Conservation (phyloP, 305 asterid species). For the Solanum hybrid region DNA sequence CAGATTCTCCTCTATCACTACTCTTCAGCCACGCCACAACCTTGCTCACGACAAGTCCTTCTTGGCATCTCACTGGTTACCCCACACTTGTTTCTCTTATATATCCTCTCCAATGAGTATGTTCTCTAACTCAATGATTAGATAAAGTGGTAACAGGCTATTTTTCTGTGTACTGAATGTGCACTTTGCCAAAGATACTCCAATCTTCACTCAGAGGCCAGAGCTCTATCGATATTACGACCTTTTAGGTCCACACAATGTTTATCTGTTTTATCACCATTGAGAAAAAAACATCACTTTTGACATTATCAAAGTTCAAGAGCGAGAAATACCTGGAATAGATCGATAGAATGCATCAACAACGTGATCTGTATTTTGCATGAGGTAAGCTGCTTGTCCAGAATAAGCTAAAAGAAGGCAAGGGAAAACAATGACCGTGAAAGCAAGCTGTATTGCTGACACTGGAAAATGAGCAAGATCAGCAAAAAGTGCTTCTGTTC, state of each 20-base stretch:
- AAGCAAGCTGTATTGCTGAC: conserved; percentile 88
- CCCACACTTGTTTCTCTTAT: background rate
- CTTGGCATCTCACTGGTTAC: background rate
- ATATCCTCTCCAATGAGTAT: background rate
- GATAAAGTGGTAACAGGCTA: background rate
- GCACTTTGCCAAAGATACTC: background rate
- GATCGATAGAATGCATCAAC: conserved; percentile 89
- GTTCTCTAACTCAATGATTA: background rate
- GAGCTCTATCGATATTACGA: background rate
- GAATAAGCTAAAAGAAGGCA: conserved; percentile 92
- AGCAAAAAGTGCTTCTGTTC: conserved; percentile 98
- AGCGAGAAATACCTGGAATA: conserved; percentile 64
- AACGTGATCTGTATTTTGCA: conserved; percentile 59
- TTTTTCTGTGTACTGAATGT: background rate
- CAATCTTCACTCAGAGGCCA: background rate
- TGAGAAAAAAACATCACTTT: background rate
- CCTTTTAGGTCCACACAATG: background rate
- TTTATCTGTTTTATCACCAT: background rate
- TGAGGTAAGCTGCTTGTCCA: conserved; percentile 98
- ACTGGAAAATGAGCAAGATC: conserved; percentile 96
- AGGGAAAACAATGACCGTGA: conserved; percentile 80
- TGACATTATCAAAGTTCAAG: background rate
- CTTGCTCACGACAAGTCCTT: background rate
- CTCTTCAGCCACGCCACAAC: background rate
- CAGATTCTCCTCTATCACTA: background rate